These are phyloP conservation scores for Viola odorata DNA, from an alignment of 345 rosid genomes.

Conservation along the genomic window DNA sequence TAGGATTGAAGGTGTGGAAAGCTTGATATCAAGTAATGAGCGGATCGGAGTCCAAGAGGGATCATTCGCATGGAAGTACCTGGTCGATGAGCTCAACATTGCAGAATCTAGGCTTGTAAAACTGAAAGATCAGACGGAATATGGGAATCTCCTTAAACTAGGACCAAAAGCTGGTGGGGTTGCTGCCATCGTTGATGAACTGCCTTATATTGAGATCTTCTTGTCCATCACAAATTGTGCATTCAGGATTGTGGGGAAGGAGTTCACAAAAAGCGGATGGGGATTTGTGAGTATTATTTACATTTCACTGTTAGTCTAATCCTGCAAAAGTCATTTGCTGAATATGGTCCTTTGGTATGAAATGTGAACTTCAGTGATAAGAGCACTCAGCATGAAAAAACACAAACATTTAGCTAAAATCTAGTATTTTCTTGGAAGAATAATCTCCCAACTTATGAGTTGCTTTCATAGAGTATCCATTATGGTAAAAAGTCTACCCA, in stretches of 20 bases:
- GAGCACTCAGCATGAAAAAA: no score
- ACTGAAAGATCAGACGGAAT: conserved; percentile 47
- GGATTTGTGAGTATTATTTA: conserved; percentile 74
- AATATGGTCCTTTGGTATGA: background rate
- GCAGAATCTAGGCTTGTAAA: conserved; percentile 57
- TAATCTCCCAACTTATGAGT: no score
- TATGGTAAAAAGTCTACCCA: no score
- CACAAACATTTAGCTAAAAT: no score
- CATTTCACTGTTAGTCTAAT: background rate
- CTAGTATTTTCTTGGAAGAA: no score
- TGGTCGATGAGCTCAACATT: conserved; percentile 74
- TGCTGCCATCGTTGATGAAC: conserved; percentile 92
- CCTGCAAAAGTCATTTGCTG: background rate
- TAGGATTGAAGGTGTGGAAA: conserved; percentile 72
- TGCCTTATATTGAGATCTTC: conserved; percentile 78
- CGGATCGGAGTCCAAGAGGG: conserved; percentile 89
- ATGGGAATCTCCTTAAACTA: conserved; percentile 40
- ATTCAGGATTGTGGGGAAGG: conserved; percentile 78
- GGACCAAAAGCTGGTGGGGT: conserved; percentile 75
- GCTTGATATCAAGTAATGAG: conserved; percentile 52
- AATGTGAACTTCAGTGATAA: background rate
- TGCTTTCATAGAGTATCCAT: no score
- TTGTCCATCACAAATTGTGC: conserved; percentile 55
- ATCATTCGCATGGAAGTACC: conserved; percentile 70
- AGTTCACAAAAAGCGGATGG: conserved; percentile 90